Conservation (phyloP, 2,329 filamentous ascomycete genomes). For the Penicillium palitans region DNA sequence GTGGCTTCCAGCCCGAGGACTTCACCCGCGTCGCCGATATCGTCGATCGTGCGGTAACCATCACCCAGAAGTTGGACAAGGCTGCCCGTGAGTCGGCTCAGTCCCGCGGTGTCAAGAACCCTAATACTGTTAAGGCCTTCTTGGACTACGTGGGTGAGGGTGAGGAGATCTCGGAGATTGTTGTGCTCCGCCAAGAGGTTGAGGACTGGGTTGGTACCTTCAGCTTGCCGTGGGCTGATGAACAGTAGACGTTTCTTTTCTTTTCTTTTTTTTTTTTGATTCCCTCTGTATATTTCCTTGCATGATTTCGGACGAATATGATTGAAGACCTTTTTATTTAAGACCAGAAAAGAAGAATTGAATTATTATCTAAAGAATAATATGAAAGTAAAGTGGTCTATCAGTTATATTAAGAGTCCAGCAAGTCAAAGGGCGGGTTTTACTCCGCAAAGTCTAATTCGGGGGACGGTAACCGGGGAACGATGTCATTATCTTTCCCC, state of each 20-base stretch:
- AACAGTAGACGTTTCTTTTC: slow-evolving; percentile 45
- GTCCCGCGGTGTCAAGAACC: slow-evolving; percentile 81
- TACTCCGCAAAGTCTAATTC: slow-evolving; percentile 1
- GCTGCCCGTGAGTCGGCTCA: slow-evolving; percentile 70
- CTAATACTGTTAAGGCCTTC: slow-evolving; percentile 99
- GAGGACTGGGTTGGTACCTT: slow-evolving; percentile 83
- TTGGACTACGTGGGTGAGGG: slow-evolving; percentile 79
- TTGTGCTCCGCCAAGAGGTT: slow-evolving; percentile 84
- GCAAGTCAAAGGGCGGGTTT: background rate
- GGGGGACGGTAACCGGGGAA: background rate
- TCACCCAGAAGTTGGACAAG: slow-evolving; percentile 76
- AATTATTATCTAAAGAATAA: background rate
- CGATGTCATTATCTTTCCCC: background rate
- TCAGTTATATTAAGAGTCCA: background rate
- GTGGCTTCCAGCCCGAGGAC: slow-evolving; percentile 86
- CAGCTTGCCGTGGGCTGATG: slow-evolving; percentile 77
- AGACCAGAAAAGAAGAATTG: background rate
- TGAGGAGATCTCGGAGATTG: slow-evolving; percentile 80
- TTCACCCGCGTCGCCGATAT: slow-evolving; percentile 84
- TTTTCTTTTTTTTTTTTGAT: slow-evolving; percentile 10
- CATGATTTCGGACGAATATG: slow-evolving; percentile 29
- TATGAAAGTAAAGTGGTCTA: background rate
- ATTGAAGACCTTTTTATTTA: slow-evolving; percentile 14
- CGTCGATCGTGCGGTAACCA: slow-evolving; percentile 77
- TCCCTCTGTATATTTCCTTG: slow-evolving; percentile 21